phyloP scores from a whole-genome alignment of 2,329 filamentous ascomycete genomes.

The Uncinocarpus reesii region DNA sequence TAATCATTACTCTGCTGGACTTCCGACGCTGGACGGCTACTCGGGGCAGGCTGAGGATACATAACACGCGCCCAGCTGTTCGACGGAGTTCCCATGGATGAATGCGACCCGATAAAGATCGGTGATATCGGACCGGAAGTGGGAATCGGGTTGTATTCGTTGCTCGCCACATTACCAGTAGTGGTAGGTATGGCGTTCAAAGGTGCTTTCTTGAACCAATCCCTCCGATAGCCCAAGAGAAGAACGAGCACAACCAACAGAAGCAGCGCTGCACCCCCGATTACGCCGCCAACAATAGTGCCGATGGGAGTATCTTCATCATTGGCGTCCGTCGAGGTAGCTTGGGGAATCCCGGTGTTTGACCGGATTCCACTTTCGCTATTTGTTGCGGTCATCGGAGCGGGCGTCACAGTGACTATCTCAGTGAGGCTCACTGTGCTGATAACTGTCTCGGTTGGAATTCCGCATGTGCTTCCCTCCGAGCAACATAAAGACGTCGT shows the following conservation, averaged over 20 bases:
- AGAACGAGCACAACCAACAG: background rate
- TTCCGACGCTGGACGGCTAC: background rate
- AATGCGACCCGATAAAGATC: background rate
- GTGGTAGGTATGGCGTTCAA: too few relatives aligned
- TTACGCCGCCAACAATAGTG: background rate
- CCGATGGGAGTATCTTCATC: background rate
- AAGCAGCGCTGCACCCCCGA: background rate
- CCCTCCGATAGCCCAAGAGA: background rate
- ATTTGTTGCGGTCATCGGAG: background rate
- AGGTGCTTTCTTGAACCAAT: slow-evolving; percentile 1
- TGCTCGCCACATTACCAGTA: background rate
- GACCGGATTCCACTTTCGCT: background rate
- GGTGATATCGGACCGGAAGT: background rate
- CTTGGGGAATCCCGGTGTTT: background rate
- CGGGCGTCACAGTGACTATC: background rate
- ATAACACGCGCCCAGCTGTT: background rate
- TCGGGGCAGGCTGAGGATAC: background rate
- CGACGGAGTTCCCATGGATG: background rate
- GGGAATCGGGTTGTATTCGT: background rate
- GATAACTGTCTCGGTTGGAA: background rate
- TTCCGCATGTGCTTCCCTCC: background rate
- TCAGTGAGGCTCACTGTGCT: too few relatives aligned
- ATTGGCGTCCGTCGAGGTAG: background rate
- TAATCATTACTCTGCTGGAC: background rate
- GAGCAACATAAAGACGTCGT: background rate